Conservation (phyloP, 768 basidiomycete genomes). For the Coprinopsis strossmayeri region DNA sequence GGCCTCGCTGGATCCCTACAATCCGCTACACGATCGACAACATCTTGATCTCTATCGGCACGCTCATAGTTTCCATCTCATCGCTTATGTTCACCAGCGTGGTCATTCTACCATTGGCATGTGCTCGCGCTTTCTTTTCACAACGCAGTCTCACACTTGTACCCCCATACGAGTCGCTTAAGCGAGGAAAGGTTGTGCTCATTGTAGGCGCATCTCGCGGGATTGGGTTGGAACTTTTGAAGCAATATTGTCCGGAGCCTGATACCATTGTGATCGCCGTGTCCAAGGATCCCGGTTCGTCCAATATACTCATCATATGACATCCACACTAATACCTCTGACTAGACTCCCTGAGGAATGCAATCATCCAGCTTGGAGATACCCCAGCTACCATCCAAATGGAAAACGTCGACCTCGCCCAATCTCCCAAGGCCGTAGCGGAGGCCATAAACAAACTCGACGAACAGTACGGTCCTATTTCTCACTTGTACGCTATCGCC, state of each 20-base stretch:
- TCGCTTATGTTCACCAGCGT: slow-evolving; percentile 18
- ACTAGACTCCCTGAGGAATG: slow-evolving; percentile 15
- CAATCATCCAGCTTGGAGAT: slow-evolving; percentile 17
- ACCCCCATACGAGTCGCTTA: neutral
- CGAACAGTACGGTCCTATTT: slow-evolving; percentile 23
- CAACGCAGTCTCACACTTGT: slow-evolving; percentile 1
- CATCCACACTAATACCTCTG: no score
- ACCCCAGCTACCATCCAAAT: slow-evolving; percentile 17
- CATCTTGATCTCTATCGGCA: slow-evolving; percentile 18
- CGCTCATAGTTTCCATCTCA: slow-evolving; percentile 13
- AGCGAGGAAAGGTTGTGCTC: slow-evolving; percentile 19
- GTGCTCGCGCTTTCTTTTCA: slow-evolving; percentile 11
- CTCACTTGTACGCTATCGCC: slow-evolving; percentile 24
- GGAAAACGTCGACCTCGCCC: slow-evolving; percentile 19
- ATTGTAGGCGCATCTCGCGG: slow-evolving; percentile 21
- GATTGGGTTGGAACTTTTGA: slow-evolving; percentile 23
- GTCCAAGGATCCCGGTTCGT: slow-evolving; percentile 19
- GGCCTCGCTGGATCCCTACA: slow-evolving; percentile 18
- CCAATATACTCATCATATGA: no score
- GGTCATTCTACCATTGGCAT: slow-evolving; percentile 17
- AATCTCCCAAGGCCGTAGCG: slow-evolving; percentile 15
- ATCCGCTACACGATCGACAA: slow-evolving; percentile 21
- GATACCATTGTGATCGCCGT: slow-evolving; percentile 22
- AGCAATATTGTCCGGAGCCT: slow-evolving; percentile 20
- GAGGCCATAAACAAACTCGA: slow-evolving; percentile 17